phyloP scores from a whole-genome alignment of 768 basidiomycete genomes.

The Suillus subalutaceus region DNA sequence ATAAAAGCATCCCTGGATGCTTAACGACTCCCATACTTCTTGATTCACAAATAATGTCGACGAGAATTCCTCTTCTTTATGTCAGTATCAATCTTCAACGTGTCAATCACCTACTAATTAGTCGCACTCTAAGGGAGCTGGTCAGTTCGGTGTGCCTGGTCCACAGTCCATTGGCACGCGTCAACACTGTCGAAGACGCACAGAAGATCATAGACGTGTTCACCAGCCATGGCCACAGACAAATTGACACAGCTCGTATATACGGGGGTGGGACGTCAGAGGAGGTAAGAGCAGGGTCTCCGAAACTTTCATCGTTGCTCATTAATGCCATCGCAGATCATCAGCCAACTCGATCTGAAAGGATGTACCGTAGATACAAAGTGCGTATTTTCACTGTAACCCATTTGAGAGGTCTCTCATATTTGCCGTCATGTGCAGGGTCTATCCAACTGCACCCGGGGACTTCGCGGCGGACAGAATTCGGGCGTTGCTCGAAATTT shows the following conservation, averaged over 20 bases:
- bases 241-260: constrained; percentile 16
- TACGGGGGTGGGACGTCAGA: constrained; percentile 23
- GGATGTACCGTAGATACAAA: constrained; percentile 25
- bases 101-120: neutral
- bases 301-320: neutral
- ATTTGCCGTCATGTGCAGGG: constrained; percentile 8
- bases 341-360: constrained; percentile 19
- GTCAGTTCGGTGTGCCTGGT: constrained; percentile 18
- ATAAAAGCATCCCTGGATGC: neutral
- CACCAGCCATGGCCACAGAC: constrained; percentile 17
- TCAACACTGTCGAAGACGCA: constrained; percentile 18
- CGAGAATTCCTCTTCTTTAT: constrained; percentile 1
- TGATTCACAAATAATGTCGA: neutral
- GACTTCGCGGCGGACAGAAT: constrained; percentile 14
- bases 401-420: neutral
- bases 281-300: constrained; percentile 10
- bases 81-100: neutral
- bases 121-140: constrained; percentile 17
- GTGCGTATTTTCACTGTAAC: constrained; percentile 10
- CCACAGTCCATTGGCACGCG: constrained; percentile 11
- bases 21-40: neutral
- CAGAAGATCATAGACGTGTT: constrained; percentile 25
- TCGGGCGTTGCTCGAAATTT: constrained; percentile 17
- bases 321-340: constrained; percentile 10
- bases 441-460: constrained; percentile 10